A percentile compares a stretch with the other conserved stretches of the same genome.
phyloP scores from a whole-genome alignment of 352 stramenopile species.

The Phytopythium helicoides region DNA sequence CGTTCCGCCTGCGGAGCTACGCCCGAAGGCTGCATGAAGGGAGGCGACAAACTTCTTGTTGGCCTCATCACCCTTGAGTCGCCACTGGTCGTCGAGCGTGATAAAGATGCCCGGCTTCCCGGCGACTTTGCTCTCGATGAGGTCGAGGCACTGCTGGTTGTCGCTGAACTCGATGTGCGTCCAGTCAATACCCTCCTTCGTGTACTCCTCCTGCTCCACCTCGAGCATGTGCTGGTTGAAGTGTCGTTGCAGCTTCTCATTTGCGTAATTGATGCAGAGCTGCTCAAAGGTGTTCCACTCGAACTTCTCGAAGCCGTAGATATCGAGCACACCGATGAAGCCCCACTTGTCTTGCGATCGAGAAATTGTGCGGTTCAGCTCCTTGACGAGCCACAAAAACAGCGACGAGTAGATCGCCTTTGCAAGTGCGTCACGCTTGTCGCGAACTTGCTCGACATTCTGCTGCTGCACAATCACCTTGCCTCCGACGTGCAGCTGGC shows the following conservation, averaged over 20 bases:
- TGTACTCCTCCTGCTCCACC: slow-evolving; percentile 97
- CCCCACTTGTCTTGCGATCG: slow-evolving; percentile 78
- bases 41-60: slow-evolving; percentile 92
- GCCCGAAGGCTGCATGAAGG: slow-evolving; percentile 80
- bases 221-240: slow-evolving; percentile 97
- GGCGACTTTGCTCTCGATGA: slow-evolving; percentile 91
- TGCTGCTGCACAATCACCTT: slow-evolving; percentile 91
- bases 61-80: slow-evolving; percentile 91
- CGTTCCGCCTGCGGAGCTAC: slow-evolving; percentile 44
- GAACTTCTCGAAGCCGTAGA: slow-evolving; percentile 98
- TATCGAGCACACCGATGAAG: slow-evolving; percentile 96
- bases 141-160: slow-evolving; percentile 92
- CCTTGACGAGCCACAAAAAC: slow-evolving; percentile 90
- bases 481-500: slow-evolving; percentile 84
- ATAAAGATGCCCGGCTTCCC: slow-evolving; percentile 92
- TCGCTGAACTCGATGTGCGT: slow-evolving; percentile 92
- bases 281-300: slow-evolving; percentile 96
- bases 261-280: slow-evolving; percentile 96
- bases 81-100: slow-evolving; percentile 94
- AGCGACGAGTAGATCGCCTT: slow-evolving; percentile 93
- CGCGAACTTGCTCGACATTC: slow-evolving; percentile 81
- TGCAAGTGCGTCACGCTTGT: slow-evolving; percentile 88
- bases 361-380: slow-evolving; percentile 90
- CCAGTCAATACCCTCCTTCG: slow-evolving; percentile 94
- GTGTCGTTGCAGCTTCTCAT: slow-evolving; percentile 93